Conservation (phyloP, 192 early-diverging fungal species). For the Physocladia obscura region DNA sequence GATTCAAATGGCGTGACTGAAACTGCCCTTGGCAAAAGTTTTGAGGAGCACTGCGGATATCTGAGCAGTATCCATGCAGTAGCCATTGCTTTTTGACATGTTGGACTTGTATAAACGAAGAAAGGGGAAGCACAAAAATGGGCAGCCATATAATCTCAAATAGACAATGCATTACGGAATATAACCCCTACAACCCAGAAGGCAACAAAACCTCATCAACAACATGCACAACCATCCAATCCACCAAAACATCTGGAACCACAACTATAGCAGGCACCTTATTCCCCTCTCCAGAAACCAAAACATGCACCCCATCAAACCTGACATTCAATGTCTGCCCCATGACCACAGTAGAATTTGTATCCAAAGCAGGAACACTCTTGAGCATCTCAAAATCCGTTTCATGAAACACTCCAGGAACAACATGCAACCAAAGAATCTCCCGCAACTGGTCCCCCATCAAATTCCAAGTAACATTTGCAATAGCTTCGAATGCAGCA, state of each 20-base stretch:
- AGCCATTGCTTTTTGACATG: too few relatives aligned
- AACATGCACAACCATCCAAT: constrained; percentile 45
- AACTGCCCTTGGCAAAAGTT: too few relatives aligned
- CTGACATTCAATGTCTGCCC: constrained; percentile 12
- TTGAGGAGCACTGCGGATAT: too few relatives aligned
- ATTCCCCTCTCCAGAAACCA: constrained; percentile 39
- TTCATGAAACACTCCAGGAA: not conserved
- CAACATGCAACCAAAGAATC: constrained; percentile 35
- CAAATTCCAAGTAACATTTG: constrained; percentile 1
- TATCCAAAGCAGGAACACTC: not conserved
- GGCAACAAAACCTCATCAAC: constrained; percentile 50
- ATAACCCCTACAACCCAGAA: too few relatives aligned
- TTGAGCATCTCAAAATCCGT: not conserved
- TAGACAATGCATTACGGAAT: too few relatives aligned
- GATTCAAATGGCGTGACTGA: too few relatives aligned
- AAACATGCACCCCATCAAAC: constrained; percentile 23
- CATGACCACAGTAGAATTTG: not conserved
- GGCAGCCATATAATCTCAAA: too few relatives aligned
- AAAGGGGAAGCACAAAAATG: too few relatives aligned
- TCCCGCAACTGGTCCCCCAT: constrained; percentile 26
- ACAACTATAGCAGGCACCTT: constrained; percentile 34
- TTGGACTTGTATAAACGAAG: too few relatives aligned
- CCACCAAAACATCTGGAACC: constrained; percentile 41
- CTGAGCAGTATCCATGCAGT: too few relatives aligned
- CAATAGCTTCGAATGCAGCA: constrained; percentile 31